These are phyloP conservation scores for Tetrahymena malaccensis DNA, from an alignment of 73 alveolate genomes.

Conservation along the genomic window DNA sequence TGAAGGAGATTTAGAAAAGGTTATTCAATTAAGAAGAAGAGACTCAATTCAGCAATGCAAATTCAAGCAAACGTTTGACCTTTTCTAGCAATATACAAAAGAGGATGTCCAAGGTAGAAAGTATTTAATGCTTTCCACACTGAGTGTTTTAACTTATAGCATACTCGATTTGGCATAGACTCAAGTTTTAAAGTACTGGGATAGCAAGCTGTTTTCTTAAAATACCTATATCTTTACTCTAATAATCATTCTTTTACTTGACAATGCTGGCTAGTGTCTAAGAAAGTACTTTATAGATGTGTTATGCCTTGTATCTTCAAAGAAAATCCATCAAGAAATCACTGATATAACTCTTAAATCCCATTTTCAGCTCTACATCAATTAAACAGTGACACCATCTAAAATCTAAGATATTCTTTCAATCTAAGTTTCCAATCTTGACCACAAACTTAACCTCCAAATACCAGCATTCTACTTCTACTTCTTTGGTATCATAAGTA, in stretches of 20 bases:
- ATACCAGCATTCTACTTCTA: background rate
- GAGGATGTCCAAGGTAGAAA: background rate
- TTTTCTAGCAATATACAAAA: background rate
- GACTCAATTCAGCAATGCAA: background rate
- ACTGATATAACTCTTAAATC: background rate
- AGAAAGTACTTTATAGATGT: background rate
- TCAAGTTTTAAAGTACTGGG: background rate
- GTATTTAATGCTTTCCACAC: background rate
- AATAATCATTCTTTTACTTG: background rate
- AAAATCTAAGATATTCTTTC: background rate
- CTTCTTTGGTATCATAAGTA: background rate
- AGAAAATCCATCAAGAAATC: background rate
- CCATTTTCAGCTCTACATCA: background rate
- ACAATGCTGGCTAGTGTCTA: background rate
- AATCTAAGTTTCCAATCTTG: background rate
- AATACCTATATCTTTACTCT: background rate
- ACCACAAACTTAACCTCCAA: background rate
- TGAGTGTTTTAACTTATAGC: background rate
- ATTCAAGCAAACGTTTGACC: background rate
- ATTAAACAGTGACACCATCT: background rate
- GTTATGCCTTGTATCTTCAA: background rate
- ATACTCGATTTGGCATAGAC: background rate
- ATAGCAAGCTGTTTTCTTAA: background rate
- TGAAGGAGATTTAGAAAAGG: background rate
- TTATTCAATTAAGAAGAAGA: background rate